Base-by-base conservation (phyloP, 805 yeast species). In the Kregervanrija fluxuum region DNA sequence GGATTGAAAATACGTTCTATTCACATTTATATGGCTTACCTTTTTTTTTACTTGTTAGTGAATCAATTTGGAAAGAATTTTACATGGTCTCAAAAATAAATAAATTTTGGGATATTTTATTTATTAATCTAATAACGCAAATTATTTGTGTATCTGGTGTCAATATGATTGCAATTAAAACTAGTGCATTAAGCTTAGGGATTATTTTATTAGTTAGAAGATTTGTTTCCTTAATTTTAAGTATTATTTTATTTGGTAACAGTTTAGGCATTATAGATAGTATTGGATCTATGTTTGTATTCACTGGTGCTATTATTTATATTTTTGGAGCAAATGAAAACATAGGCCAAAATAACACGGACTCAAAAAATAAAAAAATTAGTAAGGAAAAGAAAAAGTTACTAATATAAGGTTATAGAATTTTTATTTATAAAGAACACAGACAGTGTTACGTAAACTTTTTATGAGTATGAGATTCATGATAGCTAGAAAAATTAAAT, bases 121-220 rank as follows among this genome's bases (percentile, higher is more conserved):
- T 62, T 3, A 49, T 68, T 11, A 81, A 80, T 53, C 69, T 70
- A 13, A 12, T 68, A 1, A 76, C 85, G 0, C 87, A 81, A 59
- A 69, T 73, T 50, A 42, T 78, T 3, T 85, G 95, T 55, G 77
- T 81, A 1, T 62, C 75, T 11, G 89, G 91, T 4, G 91, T 84
- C 11, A 82, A 80, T 54, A 68, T 67, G 54, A 63, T 85, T 17
- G 78, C 81, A 0, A 76, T 82, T 14, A 59, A 59, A 8, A 70
- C 81, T 1, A 67, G 75, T n/a, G 82, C 90, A 0, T 57, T 85
- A 37, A 79, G 86, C 0, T 74, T 84, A 2, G 72, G 80, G 0
- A 74, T 85, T 11, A 74, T 80, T 0, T 64, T 84, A 22, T 66
- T 80, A 33, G 59, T 82, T 10, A 69, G 93, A 40, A 81, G 83